Conservation (phyloP, 2,329 filamentous ascomycete species). For the Paraconiothyrium brasiliense region DNA sequence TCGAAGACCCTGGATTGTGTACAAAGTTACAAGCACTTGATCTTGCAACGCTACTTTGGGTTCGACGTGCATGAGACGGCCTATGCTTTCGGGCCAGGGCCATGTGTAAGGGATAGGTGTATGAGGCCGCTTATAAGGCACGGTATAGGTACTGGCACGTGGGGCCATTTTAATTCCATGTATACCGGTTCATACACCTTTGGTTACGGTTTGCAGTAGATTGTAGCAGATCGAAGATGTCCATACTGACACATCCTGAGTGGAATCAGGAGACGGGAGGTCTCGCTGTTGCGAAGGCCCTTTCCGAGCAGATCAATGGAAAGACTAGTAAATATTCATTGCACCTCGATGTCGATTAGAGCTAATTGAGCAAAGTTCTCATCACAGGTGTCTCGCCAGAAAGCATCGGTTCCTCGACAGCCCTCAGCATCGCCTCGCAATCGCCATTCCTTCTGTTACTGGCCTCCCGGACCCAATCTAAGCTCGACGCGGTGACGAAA, state of each 20-base stretch:
- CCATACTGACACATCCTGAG: constrained; percentile 47
- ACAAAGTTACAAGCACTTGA: neutral
- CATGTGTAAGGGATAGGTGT: neutral
- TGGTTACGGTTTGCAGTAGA: no score
- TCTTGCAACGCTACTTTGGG: neutral
- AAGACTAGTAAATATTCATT: constrained; percentile 32
- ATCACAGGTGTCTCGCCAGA: constrained; percentile 47
- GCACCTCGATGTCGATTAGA: neutral
- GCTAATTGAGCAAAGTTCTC: constrained; percentile 44
- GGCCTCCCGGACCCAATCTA: constrained; percentile 55
- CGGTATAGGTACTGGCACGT: neutral
- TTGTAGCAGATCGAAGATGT: constrained; percentile 12
- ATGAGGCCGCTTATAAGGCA: neutral
- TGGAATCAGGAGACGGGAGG: constrained; percentile 44
- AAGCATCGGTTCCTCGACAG: constrained; percentile 42
- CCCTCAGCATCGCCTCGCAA: constrained; percentile 40
- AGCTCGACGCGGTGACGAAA: constrained; percentile 52
- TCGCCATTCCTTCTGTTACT: constrained; percentile 39
- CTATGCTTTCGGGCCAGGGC: neutral
- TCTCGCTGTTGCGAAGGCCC: constrained; percentile 43
- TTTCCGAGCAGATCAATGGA: constrained; percentile 36
- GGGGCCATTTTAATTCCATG: neutral
- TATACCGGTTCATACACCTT: neutral
- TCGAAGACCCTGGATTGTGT: neutral
- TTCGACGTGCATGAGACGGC: neutral